A percentile compares a stretch with the other conserved stretches of the same genome.
Conservation (phyloP, 1,284 basidiomycete genomes). For the Pascua guehoae region DNA sequence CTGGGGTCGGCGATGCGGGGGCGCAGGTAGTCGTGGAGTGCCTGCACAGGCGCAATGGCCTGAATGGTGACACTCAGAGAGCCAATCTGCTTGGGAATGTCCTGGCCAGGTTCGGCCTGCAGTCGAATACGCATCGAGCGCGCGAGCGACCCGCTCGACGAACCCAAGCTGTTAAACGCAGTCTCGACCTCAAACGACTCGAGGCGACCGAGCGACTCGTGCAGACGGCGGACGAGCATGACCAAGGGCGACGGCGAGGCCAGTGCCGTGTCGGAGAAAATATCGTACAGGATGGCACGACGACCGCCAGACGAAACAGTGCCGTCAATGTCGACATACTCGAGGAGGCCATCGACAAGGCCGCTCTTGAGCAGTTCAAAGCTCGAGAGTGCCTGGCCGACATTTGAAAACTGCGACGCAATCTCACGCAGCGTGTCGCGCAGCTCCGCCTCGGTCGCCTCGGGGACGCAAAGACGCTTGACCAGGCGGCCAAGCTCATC, state of each 20-base stretch:
- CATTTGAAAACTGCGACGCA: slow-evolving; percentile 73
- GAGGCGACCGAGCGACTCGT: slow-evolving; percentile 87
- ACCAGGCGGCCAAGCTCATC: slow-evolving; percentile 58
- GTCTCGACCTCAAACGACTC: slow-evolving; percentile 92
- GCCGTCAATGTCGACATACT: slow-evolving; percentile 69
- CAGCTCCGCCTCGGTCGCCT: slow-evolving; percentile 59
- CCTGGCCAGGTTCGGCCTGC: slow-evolving; percentile 79
- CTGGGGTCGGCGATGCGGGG: slow-evolving; percentile 75
- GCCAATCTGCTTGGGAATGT: slow-evolving; percentile 76
- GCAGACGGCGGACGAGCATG: slow-evolving; percentile 86
- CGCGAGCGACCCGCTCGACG: slow-evolving; percentile 19
- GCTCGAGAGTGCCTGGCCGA: slow-evolving; percentile 72
- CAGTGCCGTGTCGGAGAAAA: slow-evolving; percentile 61
- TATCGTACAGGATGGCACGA: slow-evolving; percentile 69
- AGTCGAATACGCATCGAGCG: slow-evolving; percentile 69
- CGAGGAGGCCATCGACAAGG: slow-evolving; percentile 79
- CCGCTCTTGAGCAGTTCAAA: slow-evolving; percentile 95
- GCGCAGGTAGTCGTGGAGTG: slow-evolving; percentile 87
- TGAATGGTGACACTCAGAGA: slow-evolving; percentile 93
- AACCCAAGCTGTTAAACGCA: slow-evolving; percentile 51
- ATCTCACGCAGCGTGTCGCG: slow-evolving; percentile 65
- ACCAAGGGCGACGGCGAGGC: slow-evolving; percentile 60
- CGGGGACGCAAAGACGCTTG: slow-evolving; percentile 57
- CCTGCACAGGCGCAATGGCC: slow-evolving; percentile 93
- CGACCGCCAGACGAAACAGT: slow-evolving; percentile 52